These are phyloP conservation scores for Penicillium capsulatum DNA, from an alignment of 2,329 filamentous ascomycete species.

Conservation along the genomic window DNA sequence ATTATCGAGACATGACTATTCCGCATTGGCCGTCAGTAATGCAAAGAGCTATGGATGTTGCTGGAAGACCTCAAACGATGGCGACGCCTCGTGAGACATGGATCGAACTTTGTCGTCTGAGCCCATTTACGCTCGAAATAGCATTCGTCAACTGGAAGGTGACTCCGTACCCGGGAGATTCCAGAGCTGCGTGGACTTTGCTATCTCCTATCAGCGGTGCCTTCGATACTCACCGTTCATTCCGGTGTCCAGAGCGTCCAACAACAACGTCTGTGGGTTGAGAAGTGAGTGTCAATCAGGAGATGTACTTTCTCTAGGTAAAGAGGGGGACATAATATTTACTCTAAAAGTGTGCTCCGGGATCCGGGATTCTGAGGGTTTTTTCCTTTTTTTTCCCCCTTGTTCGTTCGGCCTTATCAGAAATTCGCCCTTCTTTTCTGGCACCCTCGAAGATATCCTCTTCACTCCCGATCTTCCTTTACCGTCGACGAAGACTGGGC, in stretches of 20 bases:
- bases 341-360: conserved; percentile 4
- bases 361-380: conserved; percentile 4
- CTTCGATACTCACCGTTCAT: conserved; percentile 11
- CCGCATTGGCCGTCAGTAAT: conserved; percentile 10
- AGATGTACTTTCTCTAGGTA: conserved; percentile 5
- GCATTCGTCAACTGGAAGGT: conserved; percentile 9
- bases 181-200: conserved; percentile 7
- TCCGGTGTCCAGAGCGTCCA: conserved; percentile 9
- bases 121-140: conserved; percentile 14
- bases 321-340: conserved; percentile 9
- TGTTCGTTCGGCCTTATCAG: neutral
- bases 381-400: conserved; percentile 1
- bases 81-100: conserved; percentile 13
- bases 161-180: conserved; percentile 5
- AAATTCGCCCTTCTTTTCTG: neutral
- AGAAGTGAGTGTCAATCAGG: conserved; percentile 3
- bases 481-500: too few relatives aligned
- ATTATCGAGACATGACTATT: conserved; percentile 18
- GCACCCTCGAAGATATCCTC: neutral
- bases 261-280: neutral
- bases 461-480: too few relatives aligned
- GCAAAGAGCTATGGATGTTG: conserved; percentile 17
- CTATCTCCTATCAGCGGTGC: conserved; percentile 15
- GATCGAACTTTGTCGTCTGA: conserved; percentile 10
- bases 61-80: conserved; percentile 5